Conservation (phyloP, 1,284 basidiomycete species). For the Boletus semigastroideus region DNA sequence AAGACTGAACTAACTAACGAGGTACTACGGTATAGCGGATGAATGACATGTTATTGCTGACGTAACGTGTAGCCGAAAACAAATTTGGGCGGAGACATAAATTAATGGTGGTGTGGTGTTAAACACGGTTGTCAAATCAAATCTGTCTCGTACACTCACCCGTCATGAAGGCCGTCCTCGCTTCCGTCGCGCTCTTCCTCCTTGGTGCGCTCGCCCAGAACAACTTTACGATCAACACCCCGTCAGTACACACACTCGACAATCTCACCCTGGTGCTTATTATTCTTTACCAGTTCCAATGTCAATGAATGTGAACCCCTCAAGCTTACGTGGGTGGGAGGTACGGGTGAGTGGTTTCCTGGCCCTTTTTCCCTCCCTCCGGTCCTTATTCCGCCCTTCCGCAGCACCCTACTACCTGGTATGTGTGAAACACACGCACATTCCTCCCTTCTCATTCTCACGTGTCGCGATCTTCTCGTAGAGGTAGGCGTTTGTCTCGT, state of each 20-base stretch:
- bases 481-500: conserved; percentile 19
- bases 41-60: no score
- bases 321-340: conserved; percentile 49
- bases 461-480: conserved; percentile 7
- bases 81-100: conserved; percentile 36
- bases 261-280: background rate
- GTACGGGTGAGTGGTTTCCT: conserved; percentile 42
- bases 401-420: conserved; percentile 56
- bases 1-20: no score
- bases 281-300: conserved; percentile 21
- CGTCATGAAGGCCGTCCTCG: conserved; percentile 47
- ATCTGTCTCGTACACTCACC: background rate
- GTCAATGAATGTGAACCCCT: conserved; percentile 53
- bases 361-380: background rate
- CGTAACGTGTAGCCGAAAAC: conserved; percentile 9
- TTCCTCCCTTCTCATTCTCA: background rate
- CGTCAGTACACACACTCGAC: conserved; percentile 42
- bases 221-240: conserved; percentile 53
- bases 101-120: no score
- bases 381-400: conserved; percentile 2
- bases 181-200: conserved; percentile 41
- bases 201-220: conserved; percentile 38
- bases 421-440: conserved; percentile 27
- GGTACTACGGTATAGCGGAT: no score
- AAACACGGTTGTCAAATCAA: no score